Evolutionary conservation across 192 early-diverging fungal species (phyloP).

Genomic region (Coemansia sp.): DNA sequence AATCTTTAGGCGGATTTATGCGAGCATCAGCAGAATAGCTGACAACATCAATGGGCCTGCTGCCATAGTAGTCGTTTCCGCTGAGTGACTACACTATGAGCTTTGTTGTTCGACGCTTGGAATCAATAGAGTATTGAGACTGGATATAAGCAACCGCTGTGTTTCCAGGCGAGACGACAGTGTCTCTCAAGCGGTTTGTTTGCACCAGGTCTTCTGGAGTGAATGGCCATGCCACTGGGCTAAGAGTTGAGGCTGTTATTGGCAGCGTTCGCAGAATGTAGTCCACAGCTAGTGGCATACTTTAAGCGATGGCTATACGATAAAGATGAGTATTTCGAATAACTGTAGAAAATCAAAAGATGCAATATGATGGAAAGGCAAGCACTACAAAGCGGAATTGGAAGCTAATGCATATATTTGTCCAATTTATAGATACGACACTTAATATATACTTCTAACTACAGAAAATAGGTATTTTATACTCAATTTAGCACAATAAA

Average conservation of each 20-base stretch:
- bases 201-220: slow-evolving; percentile 64
- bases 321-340: too few species aligned
- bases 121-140: slow-evolving; percentile 60
- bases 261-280: slow-evolving; percentile 19
- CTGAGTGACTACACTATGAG: slow-evolving; percentile 35
- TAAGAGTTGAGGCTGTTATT: slow-evolving; percentile 16
- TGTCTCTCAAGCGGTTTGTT: slow-evolving; percentile 59
- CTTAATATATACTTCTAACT: too few species aligned
- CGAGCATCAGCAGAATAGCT: slow-evolving; percentile 27
- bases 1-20: slow-evolving; percentile 18
- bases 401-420: too few species aligned
- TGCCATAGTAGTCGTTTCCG: background rate
- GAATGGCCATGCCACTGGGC: slow-evolving; percentile 41
- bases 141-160: slow-evolving; percentile 58
- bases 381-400: too few species aligned
- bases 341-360: too few species aligned
- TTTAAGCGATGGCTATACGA: too few species aligned
- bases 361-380: too few species aligned
- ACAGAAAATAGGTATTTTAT: too few species aligned
- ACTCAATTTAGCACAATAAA: too few species aligned
- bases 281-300: background rate
- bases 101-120: slow-evolving; percentile 55
- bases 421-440: too few species aligned
- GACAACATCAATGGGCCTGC: slow-evolving; percentile 6
- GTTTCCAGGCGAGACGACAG: slow-evolving; percentile 57